phyloP scores from a whole-genome alignment of 768 basidiomycete species.

The Hericium coralloides region DNA sequence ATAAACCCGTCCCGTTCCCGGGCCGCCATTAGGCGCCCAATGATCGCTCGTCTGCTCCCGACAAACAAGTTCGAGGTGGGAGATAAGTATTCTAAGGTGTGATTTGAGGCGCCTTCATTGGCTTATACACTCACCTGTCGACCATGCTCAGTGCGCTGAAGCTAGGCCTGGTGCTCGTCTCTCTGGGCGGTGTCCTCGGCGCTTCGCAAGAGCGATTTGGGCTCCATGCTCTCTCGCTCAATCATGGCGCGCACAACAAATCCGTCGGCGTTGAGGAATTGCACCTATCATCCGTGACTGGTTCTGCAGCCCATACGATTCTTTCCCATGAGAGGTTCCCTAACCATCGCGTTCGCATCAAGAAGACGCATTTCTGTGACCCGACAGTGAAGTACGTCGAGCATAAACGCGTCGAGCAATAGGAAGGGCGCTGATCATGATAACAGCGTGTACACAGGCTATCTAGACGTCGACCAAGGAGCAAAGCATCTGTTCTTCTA shows the following conservation, averaged over 20 bases:
- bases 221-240: background rate
- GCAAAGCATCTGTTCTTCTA: slow-evolving; percentile 47
- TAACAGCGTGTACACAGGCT: slow-evolving; percentile 36
- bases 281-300: background rate
- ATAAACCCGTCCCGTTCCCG: background rate
- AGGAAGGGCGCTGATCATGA: background rate
- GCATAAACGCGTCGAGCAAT: background rate
- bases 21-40: background rate
- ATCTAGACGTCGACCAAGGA: slow-evolving; percentile 39
- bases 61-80: too few species aligned
- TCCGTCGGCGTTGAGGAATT: background rate
- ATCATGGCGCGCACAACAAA: background rate
- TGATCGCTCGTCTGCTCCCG: background rate
- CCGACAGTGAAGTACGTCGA: slow-evolving; percentile 45
- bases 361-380: slow-evolving; percentile 55
- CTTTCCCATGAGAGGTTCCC: slow-evolving; percentile 29
- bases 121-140: slow-evolving; percentile 12
- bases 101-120: background rate
- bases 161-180: too few species aligned
- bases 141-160: slow-evolving; percentile 18
- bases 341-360: slow-evolving; percentile 44
- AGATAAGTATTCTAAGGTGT: too few species aligned
- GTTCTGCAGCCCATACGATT: background rate
- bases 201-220: too few species aligned
- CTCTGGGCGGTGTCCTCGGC: too few species aligned